Evolutionary conservation across 257 asterid genomes (phyloP), one percentile per base, ranked within the genome.

Genomic region (Fraxinus pennsylvanica): DNA sequence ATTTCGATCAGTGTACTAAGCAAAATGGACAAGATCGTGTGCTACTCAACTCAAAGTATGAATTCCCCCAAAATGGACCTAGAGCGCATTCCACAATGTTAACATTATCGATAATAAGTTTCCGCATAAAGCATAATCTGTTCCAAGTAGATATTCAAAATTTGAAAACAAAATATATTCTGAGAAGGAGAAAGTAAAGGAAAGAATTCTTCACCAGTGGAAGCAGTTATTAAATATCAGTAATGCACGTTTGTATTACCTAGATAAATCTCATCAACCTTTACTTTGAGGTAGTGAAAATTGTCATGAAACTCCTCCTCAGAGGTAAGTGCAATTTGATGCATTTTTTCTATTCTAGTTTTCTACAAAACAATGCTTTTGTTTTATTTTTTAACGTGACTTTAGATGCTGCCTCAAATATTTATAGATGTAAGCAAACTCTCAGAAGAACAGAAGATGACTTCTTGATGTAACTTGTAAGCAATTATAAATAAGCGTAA

Each of bases 91-190:
- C 69, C 35, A 2, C 69, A 63, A 12, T 27, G 17, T 25, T 25
- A 3, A 63, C 17, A 7, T 63, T 19, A 21, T 25, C 69, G 12
- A 25, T 25, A 27, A 27, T 47, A 69, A 39, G 67, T 68, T 52
- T 65, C 67, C 57, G 33, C 13, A 39, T 73, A 52, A 66, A 73
- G 33, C 68, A 66, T 15, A 22, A 13, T 32, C 21, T 35, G 33
- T 52, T 33, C 66, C n/a, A 69, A 70, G 75, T 27, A 35, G 66
- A 75, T 71, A 61, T 15, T 69, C 52, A 59, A 70, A 61, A 68
- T 30, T n/a, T 32, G n/a, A 12, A 29, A 45, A 38, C 15, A 47
- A 38, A 35, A 45, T n/a, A 68, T 76, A 50, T 41, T 25, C 9
- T 19, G 47, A 52, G 61, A 47, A 15, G 27, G 63, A 22, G 9